Evolutionary conservation across 2,329 filamentous ascomycete species (phyloP), one percentile per base, ranked within the genome.

Genomic region (Epichloe sylvatica): DNA sequence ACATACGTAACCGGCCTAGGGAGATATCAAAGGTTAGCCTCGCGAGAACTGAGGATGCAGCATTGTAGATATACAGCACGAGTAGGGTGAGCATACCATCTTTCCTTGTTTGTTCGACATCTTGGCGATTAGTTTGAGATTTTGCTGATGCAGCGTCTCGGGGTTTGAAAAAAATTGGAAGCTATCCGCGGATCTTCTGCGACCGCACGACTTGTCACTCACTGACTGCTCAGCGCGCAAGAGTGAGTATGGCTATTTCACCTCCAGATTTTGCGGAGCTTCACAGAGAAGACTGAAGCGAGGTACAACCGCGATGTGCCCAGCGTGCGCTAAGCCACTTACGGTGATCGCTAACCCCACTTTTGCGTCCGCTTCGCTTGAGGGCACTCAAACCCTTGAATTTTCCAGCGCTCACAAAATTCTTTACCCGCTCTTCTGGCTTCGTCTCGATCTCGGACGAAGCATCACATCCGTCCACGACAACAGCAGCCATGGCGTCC

Each of bases 81-180:
- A 60, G 47, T 58, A 60, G 61, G 59, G 61, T 56, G 23, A 56
- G 59, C 87, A 78, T 76, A 97, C 92, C 92, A 98, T 97, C 79
- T 98, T 97, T 72, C 92, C 92, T 72, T 96, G 90, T 72, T 95
- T 94, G 79, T 95, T 68, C 53, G 65, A 65, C 67, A 68, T 67
- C 33, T 63, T 67, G 58, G 34, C 41, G 49, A 50, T 45, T 49
- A 50, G 56, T 44, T 43, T 51, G 60, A 61, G 58, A 57, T 53
- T 55, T 59, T 61, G 59, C 64, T 55, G 52, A 49, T 43, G 61
- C 57, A 66, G 60, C 57, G 55, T 57, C 60, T 64, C 60, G 49
- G 44, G 46, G 53, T 55, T 65, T 60, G 64, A 70, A 76, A 74
- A 47, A 72, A 70, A 71, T 66, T 37, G 13, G 15, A 62, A 52